These are phyloP conservation scores for Dichotomopilus funicola DNA, from an alignment of 2,329 filamentous ascomycete species.

Conservation along the genomic window DNA sequence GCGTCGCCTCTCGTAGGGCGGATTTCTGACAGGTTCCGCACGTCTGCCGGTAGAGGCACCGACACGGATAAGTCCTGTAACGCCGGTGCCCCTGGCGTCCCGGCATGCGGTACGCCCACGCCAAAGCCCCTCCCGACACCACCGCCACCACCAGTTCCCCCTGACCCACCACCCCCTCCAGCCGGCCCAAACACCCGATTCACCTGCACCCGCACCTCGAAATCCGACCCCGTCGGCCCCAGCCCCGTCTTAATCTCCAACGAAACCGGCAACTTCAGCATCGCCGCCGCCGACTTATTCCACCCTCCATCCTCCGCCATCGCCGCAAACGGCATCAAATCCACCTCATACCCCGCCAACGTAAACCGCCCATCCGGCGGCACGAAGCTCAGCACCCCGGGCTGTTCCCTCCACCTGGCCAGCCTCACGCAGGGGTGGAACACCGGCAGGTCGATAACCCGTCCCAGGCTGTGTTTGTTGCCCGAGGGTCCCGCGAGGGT, in stretches of 20 bases:
- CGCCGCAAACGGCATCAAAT: conserved; percentile 66
- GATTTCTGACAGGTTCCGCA: conserved; percentile 78
- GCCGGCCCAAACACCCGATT: conserved; percentile 51
- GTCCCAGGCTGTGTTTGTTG: conserved; percentile 61
- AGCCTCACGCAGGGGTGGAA: conserved; percentile 94
- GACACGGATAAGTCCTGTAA: conserved; percentile 74
- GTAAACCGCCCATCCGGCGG: conserved; percentile 93
- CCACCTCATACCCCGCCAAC: conserved; percentile 88
- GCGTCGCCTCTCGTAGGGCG: conserved; percentile 78
- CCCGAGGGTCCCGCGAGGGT: conserved; percentile 74
- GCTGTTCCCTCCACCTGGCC: conserved; percentile 80
- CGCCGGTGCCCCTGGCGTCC: conserved; percentile 51
- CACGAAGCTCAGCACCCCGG: conserved; percentile 90
- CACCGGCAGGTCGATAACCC: conserved; percentile 77
- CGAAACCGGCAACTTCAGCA: conserved; percentile 71
- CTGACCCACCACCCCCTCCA: conserved; percentile 2
- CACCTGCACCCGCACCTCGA: conserved; percentile 74
- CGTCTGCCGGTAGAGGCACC: conserved; percentile 69
- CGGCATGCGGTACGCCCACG: conserved; percentile 44
- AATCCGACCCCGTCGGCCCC: conserved; percentile 70
- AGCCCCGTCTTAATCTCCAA: conserved; percentile 77
- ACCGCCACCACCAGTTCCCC: conserved; percentile 36
- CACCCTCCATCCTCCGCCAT: conserved; percentile 35
- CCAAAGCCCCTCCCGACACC: conserved; percentile 36
- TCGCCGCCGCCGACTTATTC: conserved; percentile 31